A percentile compares a stretch with the other conserved stretches of the same genome.
Evolutionary conservation across 2,329 filamentous ascomycete species (phyloP).

Genomic region (Colletotrichum sp.): DNA sequence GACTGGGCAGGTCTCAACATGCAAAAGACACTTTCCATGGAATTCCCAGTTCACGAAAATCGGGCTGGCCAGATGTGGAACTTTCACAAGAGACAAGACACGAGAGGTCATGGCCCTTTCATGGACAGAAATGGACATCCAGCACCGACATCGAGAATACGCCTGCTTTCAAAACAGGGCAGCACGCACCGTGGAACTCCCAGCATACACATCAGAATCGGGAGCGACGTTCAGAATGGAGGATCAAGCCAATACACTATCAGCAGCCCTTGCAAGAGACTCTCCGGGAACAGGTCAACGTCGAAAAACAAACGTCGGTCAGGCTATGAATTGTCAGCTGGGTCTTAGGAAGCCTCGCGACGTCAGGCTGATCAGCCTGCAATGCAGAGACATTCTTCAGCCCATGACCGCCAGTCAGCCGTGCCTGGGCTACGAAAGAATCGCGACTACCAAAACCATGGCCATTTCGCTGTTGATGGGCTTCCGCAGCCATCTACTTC

Average conservation of each 20-base stretch:
- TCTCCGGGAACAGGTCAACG: background rate
- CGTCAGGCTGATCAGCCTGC: background rate
- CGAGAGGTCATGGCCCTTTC: background rate
- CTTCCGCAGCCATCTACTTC: background rate
- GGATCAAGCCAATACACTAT: background rate
- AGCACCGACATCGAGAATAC: background rate
- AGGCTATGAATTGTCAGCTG: background rate
- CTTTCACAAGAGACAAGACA: background rate
- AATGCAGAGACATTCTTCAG: background rate
- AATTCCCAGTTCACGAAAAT: background rate
- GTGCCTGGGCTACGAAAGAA: background rate
- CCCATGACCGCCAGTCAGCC: background rate
- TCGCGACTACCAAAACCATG: background rate
- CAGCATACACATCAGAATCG: slow-evolving; percentile 14
- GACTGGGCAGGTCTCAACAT: slow-evolving; percentile 35
- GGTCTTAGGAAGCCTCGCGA: background rate
- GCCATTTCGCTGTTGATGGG: background rate
- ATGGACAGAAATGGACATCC: background rate
- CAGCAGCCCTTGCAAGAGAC: background rate
- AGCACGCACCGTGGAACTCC: background rate
- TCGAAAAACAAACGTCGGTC: background rate
- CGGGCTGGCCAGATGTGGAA: slow-evolving; percentile 5
- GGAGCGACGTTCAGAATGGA: slow-evolving; percentile 4
- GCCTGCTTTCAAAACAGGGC: background rate
- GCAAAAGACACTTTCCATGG: slow-evolving; percentile 30